Base-by-base conservation (phyloP, 805 yeast genomes). In the Saccharomycopsis vini region DNA sequence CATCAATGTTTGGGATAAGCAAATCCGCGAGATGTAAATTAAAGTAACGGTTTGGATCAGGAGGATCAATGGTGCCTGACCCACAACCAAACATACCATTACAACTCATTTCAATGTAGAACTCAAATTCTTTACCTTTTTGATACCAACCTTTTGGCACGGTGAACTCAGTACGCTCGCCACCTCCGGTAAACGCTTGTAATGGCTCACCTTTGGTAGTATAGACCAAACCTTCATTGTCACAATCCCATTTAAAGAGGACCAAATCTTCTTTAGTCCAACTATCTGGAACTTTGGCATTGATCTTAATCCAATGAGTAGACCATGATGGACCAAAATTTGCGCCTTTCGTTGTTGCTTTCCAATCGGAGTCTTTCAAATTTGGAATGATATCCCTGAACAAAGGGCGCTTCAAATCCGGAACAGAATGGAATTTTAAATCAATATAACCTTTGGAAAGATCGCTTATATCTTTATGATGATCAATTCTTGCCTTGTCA, bases 301-400 rank as follows among this genome's bases (percentile, higher is more conserved):
- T 62, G 18, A 90, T 64, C 52, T 77, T 73, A 62, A 92, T 87
- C 98, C 98, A 90, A 51, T 87, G 94, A 1, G 97, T 83, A 46
- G 90, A 81, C 98, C 98, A 90, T 12, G 94, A 82, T 3, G 98
- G 98, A 0, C 97, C 97, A 59, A 84, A 87, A 6, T 69, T 63
- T 52, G 84, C 80, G 19, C 92, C 94, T 51, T 77, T 78, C 12
- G 62, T 59, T n/a, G 85, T 81, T 20, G 67, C 64, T 52, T 69
- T 64, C 69, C 77, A 77, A 19, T 71, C 66, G 28, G 69, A 57
- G 3, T 56, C 55, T 19, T 60, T 66, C 52, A 76, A 68, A 37
- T 66, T 56, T 0, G 75, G 74, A 47, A 79, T 63, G 50, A 85
- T 73, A 44, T 75, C 78, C 41, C 68, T 62, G 61, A 80, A 82